Evolutionary conservation across 2,329 filamentous ascomycete species (phyloP).

Genomic region (Onygenales sp.): DNA sequence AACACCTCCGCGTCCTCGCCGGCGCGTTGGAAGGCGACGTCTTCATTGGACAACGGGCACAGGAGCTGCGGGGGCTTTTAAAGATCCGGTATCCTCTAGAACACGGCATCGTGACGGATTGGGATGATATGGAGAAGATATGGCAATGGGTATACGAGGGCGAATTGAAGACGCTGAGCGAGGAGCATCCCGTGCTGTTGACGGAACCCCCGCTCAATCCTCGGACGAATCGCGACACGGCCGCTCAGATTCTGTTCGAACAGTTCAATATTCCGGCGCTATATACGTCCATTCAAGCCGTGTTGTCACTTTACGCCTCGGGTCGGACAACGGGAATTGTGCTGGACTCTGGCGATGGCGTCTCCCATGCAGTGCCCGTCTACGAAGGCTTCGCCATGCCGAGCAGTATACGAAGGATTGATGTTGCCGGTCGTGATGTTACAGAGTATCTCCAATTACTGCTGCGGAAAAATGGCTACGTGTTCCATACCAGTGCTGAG

Average conservation of each 20-base stretch:
- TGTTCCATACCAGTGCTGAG: constrained; percentile 96
- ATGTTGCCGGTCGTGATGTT: constrained; percentile 90
- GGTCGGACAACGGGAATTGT: constrained; percentile 94
- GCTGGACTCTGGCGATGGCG: constrained; percentile 87
- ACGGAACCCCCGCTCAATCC: constrained; percentile 96
- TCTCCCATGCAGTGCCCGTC: constrained; percentile 93
- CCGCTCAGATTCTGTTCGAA: constrained; percentile 95
- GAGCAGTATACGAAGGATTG: constrained; percentile 88
- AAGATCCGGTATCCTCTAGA: constrained; percentile 95
- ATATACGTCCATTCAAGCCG: constrained; percentile 94
- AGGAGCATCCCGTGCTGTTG: constrained; percentile 95
- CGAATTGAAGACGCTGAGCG: constrained; percentile 89
- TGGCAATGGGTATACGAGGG: constrained; percentile 98
- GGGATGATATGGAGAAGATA: constrained; percentile 99
- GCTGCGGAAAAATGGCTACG: constrained; percentile 81
- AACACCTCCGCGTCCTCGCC: constrained; percentile 90
- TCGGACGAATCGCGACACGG: constrained; percentile 87
- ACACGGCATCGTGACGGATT: constrained; percentile 97
- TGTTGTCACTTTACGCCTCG: constrained; percentile 89
- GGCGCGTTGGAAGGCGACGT: constrained; percentile 93
- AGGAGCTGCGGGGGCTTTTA: constrained; percentile 80
- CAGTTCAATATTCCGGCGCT: constrained; percentile 96
- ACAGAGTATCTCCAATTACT: constrained; percentile 90
- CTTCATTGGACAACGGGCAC: constrained; percentile 88
- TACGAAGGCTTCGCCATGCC: constrained; percentile 97